Percentiles rank a stretch among this genome's conserved stretches.
Evolutionary conservation across 2,329 filamentous ascomycete species (phyloP).

Genomic region (Phoma herbarum): DNA sequence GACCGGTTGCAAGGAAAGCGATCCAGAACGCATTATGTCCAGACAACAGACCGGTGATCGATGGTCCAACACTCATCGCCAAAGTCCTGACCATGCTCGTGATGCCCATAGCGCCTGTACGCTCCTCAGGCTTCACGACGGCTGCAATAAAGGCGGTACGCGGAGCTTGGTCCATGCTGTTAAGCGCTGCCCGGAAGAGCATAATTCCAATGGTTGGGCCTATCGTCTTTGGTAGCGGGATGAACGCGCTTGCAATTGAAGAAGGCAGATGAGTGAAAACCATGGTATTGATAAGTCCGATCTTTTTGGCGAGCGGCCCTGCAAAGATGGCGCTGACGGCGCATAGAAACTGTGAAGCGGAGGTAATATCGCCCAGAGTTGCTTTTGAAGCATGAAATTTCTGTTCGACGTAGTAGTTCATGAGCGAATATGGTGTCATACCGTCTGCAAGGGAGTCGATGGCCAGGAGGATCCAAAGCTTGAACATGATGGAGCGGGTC

Average conservation of each 20-base stretch:
- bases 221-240: conserved; percentile 64
- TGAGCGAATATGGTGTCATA: conserved; percentile 56
- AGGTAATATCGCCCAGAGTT: conserved; percentile 68
- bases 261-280: conserved; percentile 64
- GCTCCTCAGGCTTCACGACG: conserved; percentile 70
- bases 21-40: conserved; percentile 48
- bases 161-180: conserved; percentile 75
- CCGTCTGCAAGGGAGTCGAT: conserved; percentile 72
- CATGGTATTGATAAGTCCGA: conserved; percentile 69
- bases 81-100: conserved; percentile 68
- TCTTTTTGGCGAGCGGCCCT: conserved; percentile 64
- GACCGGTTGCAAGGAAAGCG: conserved; percentile 50
- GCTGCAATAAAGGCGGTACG: conserved; percentile 72
- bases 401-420: conserved; percentile 50
- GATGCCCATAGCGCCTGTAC: conserved; percentile 76
- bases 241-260: conserved; percentile 63
- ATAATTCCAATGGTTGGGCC: conserved; percentile 64
- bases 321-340: conserved; percentile 65
- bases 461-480: conserved; percentile 70
- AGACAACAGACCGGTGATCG: conserved; percentile 49
- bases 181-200: conserved; percentile 68
- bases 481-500: conserved; percentile 68
- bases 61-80: conserved; percentile 60
- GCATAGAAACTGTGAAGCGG: conserved; percentile 57
- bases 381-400: conserved; percentile 57